Conservation (phyloP, 2,329 filamentous ascomycete genomes). For the Fusarium odoratissimum region DNA sequence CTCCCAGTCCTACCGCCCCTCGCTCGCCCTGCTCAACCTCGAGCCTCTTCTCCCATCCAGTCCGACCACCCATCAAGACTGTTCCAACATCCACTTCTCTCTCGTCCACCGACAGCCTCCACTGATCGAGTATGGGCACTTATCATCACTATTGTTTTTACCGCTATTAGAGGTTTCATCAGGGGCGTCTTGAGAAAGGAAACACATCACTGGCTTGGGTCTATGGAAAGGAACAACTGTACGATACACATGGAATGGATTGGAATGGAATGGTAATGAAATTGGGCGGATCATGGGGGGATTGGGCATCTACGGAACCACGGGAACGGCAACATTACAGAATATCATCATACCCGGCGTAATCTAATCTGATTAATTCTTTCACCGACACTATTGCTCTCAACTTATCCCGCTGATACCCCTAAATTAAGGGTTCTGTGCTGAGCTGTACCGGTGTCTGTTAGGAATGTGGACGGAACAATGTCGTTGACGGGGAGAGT, state of each 20-base stretch:
- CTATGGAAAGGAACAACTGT: conserved; percentile 21
- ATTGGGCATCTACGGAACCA: conserved; percentile 23
- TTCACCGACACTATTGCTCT: neutral
- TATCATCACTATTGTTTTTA: conserved; percentile 3
- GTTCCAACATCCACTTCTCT: conserved; percentile 34
- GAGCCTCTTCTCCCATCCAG: conserved; percentile 40
- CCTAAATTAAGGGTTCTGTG: neutral
- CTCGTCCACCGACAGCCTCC: conserved; percentile 42
- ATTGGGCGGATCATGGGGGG: conserved; percentile 5
- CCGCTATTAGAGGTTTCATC: conserved; percentile 3
- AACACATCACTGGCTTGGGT: conserved; percentile 17
- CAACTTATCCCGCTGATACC: neutral
- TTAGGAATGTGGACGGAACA: conserved; percentile 35
- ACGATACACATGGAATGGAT: conserved; percentile 17
- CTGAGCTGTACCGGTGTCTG: neutral
- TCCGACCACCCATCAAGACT: conserved; percentile 38
- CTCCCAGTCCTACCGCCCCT: conserved; percentile 38
- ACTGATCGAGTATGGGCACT: conserved; percentile 5
- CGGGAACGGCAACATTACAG: conserved; percentile 17
- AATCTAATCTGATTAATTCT: conserved; percentile 33
- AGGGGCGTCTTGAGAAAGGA: conserved; percentile 23
- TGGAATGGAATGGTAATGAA: conserved; percentile 1
- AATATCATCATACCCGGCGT: conserved; percentile 32
- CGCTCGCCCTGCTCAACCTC: conserved; percentile 42
- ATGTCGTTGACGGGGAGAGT: conserved; percentile 13